A percentile compares a stretch with the other conserved stretches of the same genome.
phyloP scores from a whole-genome alignment of 179 eudicot genomes.

The Actinidia polygama region DNA sequence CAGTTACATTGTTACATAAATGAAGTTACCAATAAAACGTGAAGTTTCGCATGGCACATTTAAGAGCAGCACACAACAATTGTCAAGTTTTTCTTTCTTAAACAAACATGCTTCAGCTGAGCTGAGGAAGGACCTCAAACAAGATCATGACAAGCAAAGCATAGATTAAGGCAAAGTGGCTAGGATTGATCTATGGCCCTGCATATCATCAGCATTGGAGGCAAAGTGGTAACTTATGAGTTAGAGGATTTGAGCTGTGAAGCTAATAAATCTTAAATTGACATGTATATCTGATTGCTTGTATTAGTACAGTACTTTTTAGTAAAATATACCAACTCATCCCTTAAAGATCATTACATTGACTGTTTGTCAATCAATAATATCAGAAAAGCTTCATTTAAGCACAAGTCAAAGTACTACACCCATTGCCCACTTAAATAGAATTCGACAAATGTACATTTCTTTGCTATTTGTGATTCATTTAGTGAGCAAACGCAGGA shows the following conservation, averaged over 20 bases:
- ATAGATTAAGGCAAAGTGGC: background rate
- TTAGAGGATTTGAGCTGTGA: background rate
- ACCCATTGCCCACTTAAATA: background rate
- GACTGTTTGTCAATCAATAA: background rate
- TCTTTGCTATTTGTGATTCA: too few species aligned
- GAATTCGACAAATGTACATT: background rate
- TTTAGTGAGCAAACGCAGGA: too few species aligned
- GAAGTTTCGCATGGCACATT: too few species aligned
- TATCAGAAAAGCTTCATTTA: constrained; percentile 7
- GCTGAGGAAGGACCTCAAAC: background rate
- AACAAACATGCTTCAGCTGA: background rate
- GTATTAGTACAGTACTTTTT: background rate
- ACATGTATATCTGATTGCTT: background rate
- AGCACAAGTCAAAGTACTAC: background rate
- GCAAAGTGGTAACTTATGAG: background rate
- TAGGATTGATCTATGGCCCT: background rate
- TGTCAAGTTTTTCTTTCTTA: background rate
- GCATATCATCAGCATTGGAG: background rate
- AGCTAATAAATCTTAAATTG: background rate
- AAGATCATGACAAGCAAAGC: constrained; percentile 5
- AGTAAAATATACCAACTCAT: background rate
- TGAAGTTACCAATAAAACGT: too few species aligned
- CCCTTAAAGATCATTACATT: background rate
- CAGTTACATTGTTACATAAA: too few species aligned
- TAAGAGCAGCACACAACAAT: background rate